Conservation (phyloP, 805 yeast species). For the Candida rishiriensis region DNA sequence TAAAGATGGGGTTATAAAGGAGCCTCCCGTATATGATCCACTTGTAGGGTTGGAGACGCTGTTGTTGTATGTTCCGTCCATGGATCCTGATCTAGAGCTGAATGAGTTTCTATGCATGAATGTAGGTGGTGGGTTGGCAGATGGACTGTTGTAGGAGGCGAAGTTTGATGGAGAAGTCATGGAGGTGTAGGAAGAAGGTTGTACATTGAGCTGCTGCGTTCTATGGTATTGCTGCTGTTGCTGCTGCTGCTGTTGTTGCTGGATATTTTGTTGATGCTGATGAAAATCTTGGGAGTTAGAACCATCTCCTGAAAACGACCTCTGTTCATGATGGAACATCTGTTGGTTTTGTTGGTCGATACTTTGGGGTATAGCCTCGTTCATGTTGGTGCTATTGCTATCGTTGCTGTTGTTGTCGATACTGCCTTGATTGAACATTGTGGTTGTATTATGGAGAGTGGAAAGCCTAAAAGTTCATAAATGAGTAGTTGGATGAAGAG, state of each 20-base stretch:
- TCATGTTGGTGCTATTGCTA: no score
- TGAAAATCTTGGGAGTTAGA: constrained; percentile 5
- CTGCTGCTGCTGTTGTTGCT: constrained; percentile 8
- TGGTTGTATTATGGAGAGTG: no score
- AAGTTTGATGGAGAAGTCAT: constrained; percentile 28
- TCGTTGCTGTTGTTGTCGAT: no score
- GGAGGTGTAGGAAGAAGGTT: constrained; percentile 23
- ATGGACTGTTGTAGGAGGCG: constrained; percentile 29
- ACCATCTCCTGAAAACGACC: not conserved
- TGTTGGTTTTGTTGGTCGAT: constrained; percentile 4
- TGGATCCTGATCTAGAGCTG: constrained; percentile 24
- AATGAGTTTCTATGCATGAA: constrained; percentile 23
- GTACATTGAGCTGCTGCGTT: constrained; percentile 5
- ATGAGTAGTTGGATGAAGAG: no score
- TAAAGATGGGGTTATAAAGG: constrained; percentile 9
- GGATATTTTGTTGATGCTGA: constrained; percentile 6
- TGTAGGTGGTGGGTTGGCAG: constrained; percentile 28
- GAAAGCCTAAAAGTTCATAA: no score
- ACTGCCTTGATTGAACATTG: no score
- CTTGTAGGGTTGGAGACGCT: not conserved
- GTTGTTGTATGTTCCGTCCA: constrained; percentile 12
- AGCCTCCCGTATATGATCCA: constrained; percentile 8
- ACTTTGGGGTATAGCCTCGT: constrained; percentile 1
- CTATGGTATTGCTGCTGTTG: constrained; percentile 8
- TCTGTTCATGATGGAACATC: constrained; percentile 1